Conservation (phyloP, 1,284 basidiomycete species). For the Pulveroboletus sp. region DNA sequence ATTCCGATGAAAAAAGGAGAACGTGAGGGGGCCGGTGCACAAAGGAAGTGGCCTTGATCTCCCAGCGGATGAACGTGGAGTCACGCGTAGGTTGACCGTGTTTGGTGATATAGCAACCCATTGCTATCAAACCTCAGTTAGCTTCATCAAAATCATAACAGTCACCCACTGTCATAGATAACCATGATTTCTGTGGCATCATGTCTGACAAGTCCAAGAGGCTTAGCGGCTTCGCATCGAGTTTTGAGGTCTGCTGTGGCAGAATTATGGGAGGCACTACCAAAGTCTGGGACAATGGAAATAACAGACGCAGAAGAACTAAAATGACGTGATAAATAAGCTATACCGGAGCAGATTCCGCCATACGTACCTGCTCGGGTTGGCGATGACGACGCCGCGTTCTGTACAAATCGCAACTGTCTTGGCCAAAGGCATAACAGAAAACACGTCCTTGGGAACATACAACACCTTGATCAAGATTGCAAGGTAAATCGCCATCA, state of each 20-base stretch:
- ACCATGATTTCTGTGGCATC: constrained; percentile 61
- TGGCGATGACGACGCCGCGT: constrained; percentile 61
- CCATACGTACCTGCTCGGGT: constrained; percentile 58
- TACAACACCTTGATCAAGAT: constrained; percentile 53
- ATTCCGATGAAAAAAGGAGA: constrained; percentile 69
- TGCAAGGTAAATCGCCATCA: not conserved
- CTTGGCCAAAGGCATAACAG: constrained; percentile 58
- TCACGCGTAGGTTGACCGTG: constrained; percentile 63
- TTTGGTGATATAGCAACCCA: constrained; percentile 74
- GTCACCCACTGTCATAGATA: constrained; percentile 65
- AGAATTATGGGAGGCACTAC: constrained; percentile 42
- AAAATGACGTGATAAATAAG: constrained; percentile 5
- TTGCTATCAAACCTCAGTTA: constrained; percentile 36
- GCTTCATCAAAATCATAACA: not conserved
- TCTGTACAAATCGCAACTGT: constrained; percentile 65
- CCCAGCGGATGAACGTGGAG: constrained; percentile 71
- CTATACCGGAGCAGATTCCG: not conserved
- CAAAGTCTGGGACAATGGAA: constrained; percentile 62
- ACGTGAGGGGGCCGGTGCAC: constrained; percentile 60
- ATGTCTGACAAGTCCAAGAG: constrained; percentile 67
- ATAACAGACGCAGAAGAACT: constrained; percentile 45
- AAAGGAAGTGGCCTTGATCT: constrained; percentile 61
- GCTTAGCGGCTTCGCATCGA: constrained; percentile 57
- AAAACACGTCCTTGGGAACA: constrained; percentile 65
- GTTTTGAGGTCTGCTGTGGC: constrained; percentile 56